These are phyloP conservation scores for Cyberlindnera xylosilytica DNA, from an alignment of 805 yeast species.

Conservation along the genomic window DNA sequence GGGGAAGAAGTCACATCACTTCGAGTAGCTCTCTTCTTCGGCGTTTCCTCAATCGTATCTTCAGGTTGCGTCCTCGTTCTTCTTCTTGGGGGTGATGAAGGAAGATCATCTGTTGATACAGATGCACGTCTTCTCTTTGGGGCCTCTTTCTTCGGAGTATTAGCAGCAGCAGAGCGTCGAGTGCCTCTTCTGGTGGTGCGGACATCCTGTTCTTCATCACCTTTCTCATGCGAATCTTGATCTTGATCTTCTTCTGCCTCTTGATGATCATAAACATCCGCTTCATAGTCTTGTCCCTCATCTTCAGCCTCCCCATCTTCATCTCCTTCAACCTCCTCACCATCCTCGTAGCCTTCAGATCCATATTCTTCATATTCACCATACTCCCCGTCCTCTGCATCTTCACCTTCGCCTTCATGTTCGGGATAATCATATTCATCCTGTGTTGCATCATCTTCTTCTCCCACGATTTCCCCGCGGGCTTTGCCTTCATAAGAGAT, in stretches of 20 bases:
- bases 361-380: conserved; percentile 1
- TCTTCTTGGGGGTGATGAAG: conserved; percentile 11
- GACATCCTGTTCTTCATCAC: conserved; percentile 5
- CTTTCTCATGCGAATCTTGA: conserved; percentile 17
- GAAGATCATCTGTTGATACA: conserved; percentile 1
- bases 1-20: not conserved
- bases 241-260: conserved; percentile 4
- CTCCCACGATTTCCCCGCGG: conserved; percentile 13
- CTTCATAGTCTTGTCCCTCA: conserved; percentile 2
- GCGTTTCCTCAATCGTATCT: not conserved
- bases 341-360: conserved; percentile 2
- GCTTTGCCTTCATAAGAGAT: conserved; percentile 5
- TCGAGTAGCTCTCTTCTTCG: conserved; percentile 1
- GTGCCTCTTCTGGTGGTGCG: conserved; percentile 6
- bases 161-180: not conserved
- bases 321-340: not conserved
- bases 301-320: not conserved
- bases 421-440: conserved; percentile 10
- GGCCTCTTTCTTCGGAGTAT: not conserved
- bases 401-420: conserved; percentile 14
- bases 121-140: conserved; percentile 1
- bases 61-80: conserved; percentile 5
- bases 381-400: not conserved
- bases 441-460: conserved; percentile 14
- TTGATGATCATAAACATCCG: not conserved